phyloP scores from a whole-genome alignment of 805 yeast species.

The Debaryomyces hansenii region DNA sequence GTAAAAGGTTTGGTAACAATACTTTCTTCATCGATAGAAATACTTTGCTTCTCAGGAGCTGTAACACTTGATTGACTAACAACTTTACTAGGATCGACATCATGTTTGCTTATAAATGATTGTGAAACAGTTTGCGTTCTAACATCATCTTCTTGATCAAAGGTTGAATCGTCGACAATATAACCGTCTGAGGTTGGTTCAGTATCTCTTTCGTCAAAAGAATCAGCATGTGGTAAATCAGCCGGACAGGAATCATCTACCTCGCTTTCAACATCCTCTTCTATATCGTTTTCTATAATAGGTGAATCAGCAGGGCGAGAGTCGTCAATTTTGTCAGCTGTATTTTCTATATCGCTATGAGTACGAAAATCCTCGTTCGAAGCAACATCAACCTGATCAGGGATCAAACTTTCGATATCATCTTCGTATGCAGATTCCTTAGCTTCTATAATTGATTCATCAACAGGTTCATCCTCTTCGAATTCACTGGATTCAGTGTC shows the following conservation, averaged over 20 bases:
- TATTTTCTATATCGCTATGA: background rate
- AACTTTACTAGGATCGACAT: conserved; percentile 26
- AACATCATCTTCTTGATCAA: conserved; percentile 1
- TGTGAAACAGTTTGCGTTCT: background rate
- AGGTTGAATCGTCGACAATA: conserved; percentile 10
- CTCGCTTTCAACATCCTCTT: conserved; percentile 7
- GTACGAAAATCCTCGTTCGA: conserved; percentile 4
- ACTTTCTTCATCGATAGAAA: background rate
- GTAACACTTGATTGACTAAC: conserved; percentile 6
- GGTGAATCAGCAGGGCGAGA: background rate
- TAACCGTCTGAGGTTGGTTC: conserved; percentile 20
- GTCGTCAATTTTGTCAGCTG: background rate
- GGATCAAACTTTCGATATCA: background rate
- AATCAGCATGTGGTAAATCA: background rate
- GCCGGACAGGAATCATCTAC: background rate
- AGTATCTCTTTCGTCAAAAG: background rate
- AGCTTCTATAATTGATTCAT: background rate
- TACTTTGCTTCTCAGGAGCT: background rate
- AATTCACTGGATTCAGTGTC: background rate
- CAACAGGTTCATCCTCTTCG: background rate
- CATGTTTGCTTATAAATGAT: too few relatives aligned
- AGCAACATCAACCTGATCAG: conserved; percentile 4
- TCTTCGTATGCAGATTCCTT: conserved; percentile 8
- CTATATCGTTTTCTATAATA: conserved; percentile 3
- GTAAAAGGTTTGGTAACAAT: background rate